Percentiles rank a stretch among this genome's conserved stretches.
Evolutionary conservation across 345 rosid species (phyloP).

Genomic region (Gossypium arboreum): DNA sequence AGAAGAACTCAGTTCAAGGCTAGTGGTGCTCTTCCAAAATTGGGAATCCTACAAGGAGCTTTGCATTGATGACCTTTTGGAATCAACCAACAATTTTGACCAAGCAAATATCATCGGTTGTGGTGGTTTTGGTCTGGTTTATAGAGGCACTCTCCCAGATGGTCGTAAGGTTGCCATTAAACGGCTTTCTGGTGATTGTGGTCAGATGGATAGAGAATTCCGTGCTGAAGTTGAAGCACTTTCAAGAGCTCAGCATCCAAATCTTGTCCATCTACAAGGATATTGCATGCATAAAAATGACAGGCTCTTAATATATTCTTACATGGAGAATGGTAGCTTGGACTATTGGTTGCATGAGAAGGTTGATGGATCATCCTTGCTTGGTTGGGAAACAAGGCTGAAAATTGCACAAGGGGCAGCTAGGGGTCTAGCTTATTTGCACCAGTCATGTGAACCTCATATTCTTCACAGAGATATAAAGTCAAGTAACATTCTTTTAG

Average conservation of each 20-base stretch:
- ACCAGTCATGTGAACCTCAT: slow-evolving; percentile 75
- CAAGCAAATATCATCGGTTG: slow-evolving; percentile 83
- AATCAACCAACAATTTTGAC: slow-evolving; percentile 67
- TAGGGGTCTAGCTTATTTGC: slow-evolving; percentile 64
- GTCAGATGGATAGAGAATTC: slow-evolving; percentile 85
- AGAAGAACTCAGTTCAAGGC: slow-evolving; percentile 49
- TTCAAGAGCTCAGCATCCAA: slow-evolving; percentile 81
- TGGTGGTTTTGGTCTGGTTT: slow-evolving; percentile 88
- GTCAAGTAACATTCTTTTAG: slow-evolving; percentile 78
- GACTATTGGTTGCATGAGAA: slow-evolving; percentile 90
- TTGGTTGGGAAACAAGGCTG: slow-evolving; percentile 65
- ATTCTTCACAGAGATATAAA: slow-evolving; percentile 82
- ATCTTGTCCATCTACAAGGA: slow-evolving; percentile 78
- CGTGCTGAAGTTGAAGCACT: slow-evolving; percentile 84
- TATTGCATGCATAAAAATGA: slow-evolving; percentile 55
- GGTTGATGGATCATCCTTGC: slow-evolving; percentile 52
- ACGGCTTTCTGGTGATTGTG: slow-evolving; percentile 77
- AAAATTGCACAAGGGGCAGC: slow-evolving; percentile 73
- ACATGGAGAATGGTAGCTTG: slow-evolving; percentile 86
- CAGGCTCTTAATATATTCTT: slow-evolving; percentile 75
- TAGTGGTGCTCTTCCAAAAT: slow-evolving; percentile 59
- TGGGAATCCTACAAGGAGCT: slow-evolving; percentile 47
- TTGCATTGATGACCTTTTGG: slow-evolving; percentile 55
- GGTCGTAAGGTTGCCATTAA: slow-evolving; percentile 71
- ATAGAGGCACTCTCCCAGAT: slow-evolving; percentile 63